These are phyloP conservation scores for Quercus alba DNA, from an alignment of 306 rosid species.

Conservation along the genomic window DNA sequence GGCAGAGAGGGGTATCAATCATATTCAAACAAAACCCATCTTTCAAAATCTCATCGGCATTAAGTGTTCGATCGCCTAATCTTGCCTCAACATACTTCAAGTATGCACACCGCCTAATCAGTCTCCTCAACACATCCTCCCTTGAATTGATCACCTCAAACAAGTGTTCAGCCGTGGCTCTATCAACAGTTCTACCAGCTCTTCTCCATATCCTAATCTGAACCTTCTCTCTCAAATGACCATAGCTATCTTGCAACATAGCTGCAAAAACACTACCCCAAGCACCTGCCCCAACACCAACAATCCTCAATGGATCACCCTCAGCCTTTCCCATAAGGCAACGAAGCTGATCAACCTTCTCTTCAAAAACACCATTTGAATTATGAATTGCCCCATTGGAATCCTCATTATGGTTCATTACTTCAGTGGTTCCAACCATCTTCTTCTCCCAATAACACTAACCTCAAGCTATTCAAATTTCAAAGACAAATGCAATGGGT, in stretches of 20 bases:
- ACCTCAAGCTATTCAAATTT: background rate
- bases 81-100: slow-evolving; percentile 91
- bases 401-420: slow-evolving; percentile 12
- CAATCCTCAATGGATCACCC: slow-evolving; percentile 86
- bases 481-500: background rate
- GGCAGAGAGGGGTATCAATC: slow-evolving; percentile 91
- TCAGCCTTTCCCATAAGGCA: slow-evolving; percentile 64
- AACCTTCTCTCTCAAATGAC: slow-evolving; percentile 70
- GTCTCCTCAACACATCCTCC: slow-evolving; percentile 90
- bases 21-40: slow-evolving; percentile 94
- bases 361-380: slow-evolving; percentile 55
- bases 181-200: slow-evolving; percentile 69
- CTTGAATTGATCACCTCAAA: slow-evolving; percentile 91
- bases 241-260: slow-evolving; percentile 82
- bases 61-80: slow-evolving; percentile 73
- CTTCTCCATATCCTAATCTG: slow-evolving; percentile 87
- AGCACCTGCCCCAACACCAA: slow-evolving; percentile 95
- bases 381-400: slow-evolving; percentile 44
- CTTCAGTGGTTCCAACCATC: slow-evolving; percentile 43
- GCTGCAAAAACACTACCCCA: slow-evolving; percentile 97
- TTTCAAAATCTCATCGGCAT: slow-evolving; percentile 90
- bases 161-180: slow-evolving; percentile 75
- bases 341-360: slow-evolving; percentile 82
- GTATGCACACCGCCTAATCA: slow-evolving; percentile 88
- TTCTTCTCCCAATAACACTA: slow-evolving; percentile 28